These are phyloP conservation scores for Rhodotorula glutinis DNA, from an alignment of 1,284 basidiomycete genomes.

Conservation along the genomic window DNA sequence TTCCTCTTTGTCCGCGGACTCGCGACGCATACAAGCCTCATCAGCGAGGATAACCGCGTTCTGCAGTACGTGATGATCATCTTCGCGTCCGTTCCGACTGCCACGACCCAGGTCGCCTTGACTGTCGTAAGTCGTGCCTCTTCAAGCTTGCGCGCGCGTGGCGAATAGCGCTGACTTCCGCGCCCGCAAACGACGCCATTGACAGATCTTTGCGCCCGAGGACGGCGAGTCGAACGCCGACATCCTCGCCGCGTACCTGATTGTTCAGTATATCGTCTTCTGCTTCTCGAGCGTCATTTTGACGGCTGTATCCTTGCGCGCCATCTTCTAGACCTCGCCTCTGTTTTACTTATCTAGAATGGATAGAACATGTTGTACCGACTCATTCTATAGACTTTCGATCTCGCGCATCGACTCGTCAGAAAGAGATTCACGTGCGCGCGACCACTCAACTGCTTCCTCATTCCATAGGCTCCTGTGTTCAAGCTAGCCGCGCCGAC, in stretches of 20 bases:
- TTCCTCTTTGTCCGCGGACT: conserved; percentile 62
- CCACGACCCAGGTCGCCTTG: conserved; percentile 25
- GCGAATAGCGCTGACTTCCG: too few relatives aligned
- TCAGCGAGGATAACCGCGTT: conserved; percentile 60
- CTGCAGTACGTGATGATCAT: conserved; percentile 58
- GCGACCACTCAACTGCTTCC: too few relatives aligned
- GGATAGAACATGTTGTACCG: too few relatives aligned
- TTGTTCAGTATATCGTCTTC: conserved; percentile 33
- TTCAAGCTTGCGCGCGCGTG: too few relatives aligned
- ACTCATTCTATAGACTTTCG: too few relatives aligned
- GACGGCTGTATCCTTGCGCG: conserved; percentile 30
- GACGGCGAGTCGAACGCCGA: conserved; percentile 8
- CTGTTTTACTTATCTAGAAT: too few relatives aligned
- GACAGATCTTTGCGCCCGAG: conserved; percentile 20
- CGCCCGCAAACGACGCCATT: too few relatives aligned
- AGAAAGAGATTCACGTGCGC: too few relatives aligned
- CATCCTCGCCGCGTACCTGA: neutral
- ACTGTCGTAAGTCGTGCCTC: conserved; percentile 14
- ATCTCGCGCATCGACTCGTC: too few relatives aligned
- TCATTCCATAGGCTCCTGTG: too few relatives aligned
- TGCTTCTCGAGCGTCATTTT: conserved; percentile 30
- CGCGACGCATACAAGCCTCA: conserved; percentile 51
- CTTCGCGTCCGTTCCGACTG: conserved; percentile 28
- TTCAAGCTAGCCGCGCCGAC: too few relatives aligned
- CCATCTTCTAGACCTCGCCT: conserved; percentile 18